Conservation (phyloP, 768 basidiomycete genomes). For the Phlegmacium glaucopus region DNA sequence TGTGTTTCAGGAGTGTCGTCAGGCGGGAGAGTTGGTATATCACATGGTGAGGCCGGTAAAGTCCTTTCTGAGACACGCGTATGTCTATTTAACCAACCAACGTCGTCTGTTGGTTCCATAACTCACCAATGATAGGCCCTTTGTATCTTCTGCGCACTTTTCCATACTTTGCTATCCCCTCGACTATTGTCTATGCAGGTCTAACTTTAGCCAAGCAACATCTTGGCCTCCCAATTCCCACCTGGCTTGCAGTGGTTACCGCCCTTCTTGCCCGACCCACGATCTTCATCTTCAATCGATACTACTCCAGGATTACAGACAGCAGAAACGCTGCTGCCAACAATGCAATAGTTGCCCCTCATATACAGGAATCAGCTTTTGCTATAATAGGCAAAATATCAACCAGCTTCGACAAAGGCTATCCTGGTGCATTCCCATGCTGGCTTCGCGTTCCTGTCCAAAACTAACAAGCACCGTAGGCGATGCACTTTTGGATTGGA, state of each 20-base stretch:
- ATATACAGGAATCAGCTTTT: conserved; percentile 10
- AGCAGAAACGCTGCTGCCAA: conserved; percentile 10
- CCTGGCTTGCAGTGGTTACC: conserved; percentile 3
- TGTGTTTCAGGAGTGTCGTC: no score
- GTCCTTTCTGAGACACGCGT: no score
- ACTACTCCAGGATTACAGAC: conserved; percentile 7
- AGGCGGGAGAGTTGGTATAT: no score
- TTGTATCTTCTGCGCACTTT: conserved; percentile 7
- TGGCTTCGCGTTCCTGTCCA: not conserved
- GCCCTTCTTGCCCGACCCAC: conserved; percentile 6
- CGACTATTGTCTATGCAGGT: conserved; percentile 4
- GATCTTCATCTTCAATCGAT: conserved; percentile 1
- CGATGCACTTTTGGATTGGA: conserved; percentile 23
- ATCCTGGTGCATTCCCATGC: conserved; percentile 25
- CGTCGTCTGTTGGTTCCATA: no score
- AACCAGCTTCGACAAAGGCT: conserved; percentile 21
- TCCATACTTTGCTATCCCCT: conserved; percentile 13
- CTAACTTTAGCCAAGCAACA: conserved; percentile 4
- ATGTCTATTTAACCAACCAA: not conserved
- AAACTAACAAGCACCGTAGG: conserved; percentile 16
- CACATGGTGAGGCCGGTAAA: no score
- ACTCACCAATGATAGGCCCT: no score
- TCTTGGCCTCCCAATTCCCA: not conserved
- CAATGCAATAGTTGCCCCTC: conserved; percentile 14
- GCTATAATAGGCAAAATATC: conserved; percentile 8